These are phyloP conservation scores for Fusarium pininemorale DNA, from an alignment of 2,329 filamentous ascomycete genomes.

Conservation along the genomic window DNA sequence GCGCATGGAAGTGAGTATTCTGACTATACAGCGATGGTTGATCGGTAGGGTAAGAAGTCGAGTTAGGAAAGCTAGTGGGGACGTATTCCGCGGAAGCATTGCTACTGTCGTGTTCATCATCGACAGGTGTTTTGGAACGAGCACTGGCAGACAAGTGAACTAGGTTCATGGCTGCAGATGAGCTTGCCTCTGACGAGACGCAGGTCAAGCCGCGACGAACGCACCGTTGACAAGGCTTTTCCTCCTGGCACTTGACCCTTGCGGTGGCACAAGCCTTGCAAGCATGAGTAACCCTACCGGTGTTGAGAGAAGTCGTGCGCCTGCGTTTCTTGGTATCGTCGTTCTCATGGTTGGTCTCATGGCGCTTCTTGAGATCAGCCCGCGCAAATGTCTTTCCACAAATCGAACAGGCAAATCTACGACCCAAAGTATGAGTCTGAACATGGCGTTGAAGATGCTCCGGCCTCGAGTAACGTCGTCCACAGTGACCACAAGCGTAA, in stretches of 20 bases:
- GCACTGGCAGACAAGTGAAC: slow-evolving; percentile 53
- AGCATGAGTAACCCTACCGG: slow-evolving; percentile 62
- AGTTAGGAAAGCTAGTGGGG: slow-evolving; percentile 2
- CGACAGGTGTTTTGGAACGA: slow-evolving; percentile 41
- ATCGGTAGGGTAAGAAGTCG: slow-evolving; percentile 10
- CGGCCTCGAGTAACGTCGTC: slow-evolving; percentile 61
- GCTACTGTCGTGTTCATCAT: slow-evolving; percentile 30
- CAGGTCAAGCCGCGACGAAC: slow-evolving; percentile 58
- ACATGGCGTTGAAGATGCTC: slow-evolving; percentile 64
- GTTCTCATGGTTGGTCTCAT: slow-evolving; percentile 61
- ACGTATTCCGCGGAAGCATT: slow-evolving; percentile 21
- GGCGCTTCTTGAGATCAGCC: slow-evolving; percentile 63
- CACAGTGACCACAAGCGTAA: slow-evolving; percentile 63
- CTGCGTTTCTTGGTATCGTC: slow-evolving; percentile 59
- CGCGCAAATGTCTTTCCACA: slow-evolving; percentile 64
- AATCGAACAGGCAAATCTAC: slow-evolving; percentile 59
- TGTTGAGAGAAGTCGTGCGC: slow-evolving; percentile 55
- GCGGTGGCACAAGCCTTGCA: slow-evolving; percentile 62
- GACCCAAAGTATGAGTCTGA: slow-evolving; percentile 60
- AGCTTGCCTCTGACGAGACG: slow-evolving; percentile 50
- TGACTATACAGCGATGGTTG: slow-evolving; percentile 30
- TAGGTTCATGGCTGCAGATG: slow-evolving; percentile 55
- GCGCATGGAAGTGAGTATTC: slow-evolving; percentile 16
- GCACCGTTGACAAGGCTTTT: slow-evolving; percentile 63
- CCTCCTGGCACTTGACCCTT: slow-evolving; percentile 64